phyloP scores from a whole-genome alignment of 257 asterid species.

The Gentiana dahurica region DNA sequence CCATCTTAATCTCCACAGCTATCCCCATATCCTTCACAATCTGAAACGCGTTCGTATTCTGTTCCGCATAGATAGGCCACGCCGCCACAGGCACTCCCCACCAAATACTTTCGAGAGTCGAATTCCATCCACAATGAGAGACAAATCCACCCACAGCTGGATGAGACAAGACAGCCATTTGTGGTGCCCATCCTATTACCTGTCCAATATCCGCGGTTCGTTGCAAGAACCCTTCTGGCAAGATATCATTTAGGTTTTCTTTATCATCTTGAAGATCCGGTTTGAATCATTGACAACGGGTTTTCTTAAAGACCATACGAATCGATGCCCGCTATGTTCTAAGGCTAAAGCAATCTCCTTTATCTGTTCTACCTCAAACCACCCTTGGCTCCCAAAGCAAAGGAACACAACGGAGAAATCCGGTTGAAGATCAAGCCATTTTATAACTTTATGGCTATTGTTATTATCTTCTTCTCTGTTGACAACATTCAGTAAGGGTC shows the following conservation, averaged over 20 bases:
- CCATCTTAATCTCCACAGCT: conserved; percentile 16
- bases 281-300: conserved; percentile 6
- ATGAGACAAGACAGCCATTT: conserved; percentile 14
- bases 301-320: conserved; percentile 1
- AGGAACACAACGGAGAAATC: no score
- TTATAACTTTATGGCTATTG: no score
- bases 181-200: conserved; percentile 27
- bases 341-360: no score
- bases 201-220: conserved; percentile 12
- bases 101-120: conserved; percentile 19
- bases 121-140: conserved; percentile 27
- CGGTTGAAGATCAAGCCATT: no score
- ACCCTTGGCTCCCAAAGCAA: no score
- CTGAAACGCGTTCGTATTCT: conserved; percentile 23
- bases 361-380: no score
- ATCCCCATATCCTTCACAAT: conserved; percentile 16
- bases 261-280: conserved; percentile 6
- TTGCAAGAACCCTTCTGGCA: conserved; percentile 20
- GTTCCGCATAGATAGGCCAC: conserved; percentile 27
- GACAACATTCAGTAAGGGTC: conserved; percentile 4
- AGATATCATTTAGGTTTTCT: conserved; percentile 10
- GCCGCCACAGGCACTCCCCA: conserved; percentile 25
- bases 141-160: conserved; percentile 22
- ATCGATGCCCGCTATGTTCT: no score
- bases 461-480: no score